Base-by-base conservation (phyloP, 768 basidiomycete genomes). In the Cyclocybe aegerita region DNA sequence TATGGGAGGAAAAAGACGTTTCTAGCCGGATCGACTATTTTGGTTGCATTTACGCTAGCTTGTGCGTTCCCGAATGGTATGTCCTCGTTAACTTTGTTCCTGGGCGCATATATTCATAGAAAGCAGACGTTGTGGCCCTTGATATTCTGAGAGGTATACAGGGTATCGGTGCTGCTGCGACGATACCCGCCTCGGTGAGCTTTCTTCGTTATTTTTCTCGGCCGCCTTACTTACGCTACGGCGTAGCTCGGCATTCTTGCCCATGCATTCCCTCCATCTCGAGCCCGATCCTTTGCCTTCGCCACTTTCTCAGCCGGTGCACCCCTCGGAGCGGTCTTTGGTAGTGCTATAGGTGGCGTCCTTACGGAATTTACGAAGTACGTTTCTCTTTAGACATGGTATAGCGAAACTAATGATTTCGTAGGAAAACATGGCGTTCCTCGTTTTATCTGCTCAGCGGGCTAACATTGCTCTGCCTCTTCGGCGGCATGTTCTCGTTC, bases 281-380 rank as follows among this genome's bases (percentile, higher is more conserved):
- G 72, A 9, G 76, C 83, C 0, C 80, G 93, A 8, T 82, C 88
- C 1, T 66, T 82, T 0, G 93, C 91, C 0, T 96, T 95, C 54
- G 81, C 93, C 0, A 83, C 86, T 0, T 95, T 93, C 56, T 77
- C 86, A 0, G 90, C 91, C 0, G 94, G 94, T 23, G 90, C 88
- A 0, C 92, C 93, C 0, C 61, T 94, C 4, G 93, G 93, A 0
- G 87, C 78, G 0, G 86, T 81, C 0, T 68, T 93, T 10, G 92
- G 93, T 1, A 74, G 75, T 30, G 68, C 83, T 0, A 51, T 91
- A 0, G 91, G 92, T 12, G 90, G 89, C n/a, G 68, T 85, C 1
- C 66, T 91, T 14, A 88, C 85, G 0, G 78, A 90, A 58, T 66
- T 68, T 9, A 71, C 79, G 15, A 46, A 49, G 78, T 76, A 50